Conservation (phyloP, 1,284 basidiomycete species). For the Sporisorium sorghi region DNA sequence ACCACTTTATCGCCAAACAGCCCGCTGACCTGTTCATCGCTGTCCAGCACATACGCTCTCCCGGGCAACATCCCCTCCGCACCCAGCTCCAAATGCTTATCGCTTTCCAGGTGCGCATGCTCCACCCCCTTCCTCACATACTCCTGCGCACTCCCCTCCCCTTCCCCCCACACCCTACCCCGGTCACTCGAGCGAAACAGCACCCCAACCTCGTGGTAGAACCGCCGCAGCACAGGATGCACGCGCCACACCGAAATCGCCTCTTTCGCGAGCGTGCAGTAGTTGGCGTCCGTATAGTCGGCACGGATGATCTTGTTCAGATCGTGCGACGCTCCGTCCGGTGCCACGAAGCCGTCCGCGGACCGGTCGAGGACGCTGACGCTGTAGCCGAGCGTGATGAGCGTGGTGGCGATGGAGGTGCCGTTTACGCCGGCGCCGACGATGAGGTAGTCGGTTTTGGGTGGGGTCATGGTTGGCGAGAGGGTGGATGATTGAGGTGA, state of each 20-base stretch:
- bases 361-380: conserved; percentile 75
- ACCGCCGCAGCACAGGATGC: conserved; percentile 26
- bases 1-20: conserved; percentile 14
- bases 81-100: conserved; percentile 21
- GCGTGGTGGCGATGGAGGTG: conserved; percentile 77
- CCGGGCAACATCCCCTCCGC: not conserved
- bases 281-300: conserved; percentile 71
- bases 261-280: conserved; percentile 78
- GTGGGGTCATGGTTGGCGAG: no score
- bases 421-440: conserved; percentile 89
- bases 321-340: conserved; percentile 84
- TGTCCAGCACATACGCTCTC: conserved; percentile 32
- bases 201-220: conserved; percentile 64
- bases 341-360: conserved; percentile 71
- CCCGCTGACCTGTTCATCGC: conserved; percentile 20
- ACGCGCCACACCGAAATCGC: conserved; percentile 80
- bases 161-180: conserved; percentile 5
- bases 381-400: conserved; percentile 76
- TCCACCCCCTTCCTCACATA: conserved; percentile 42
- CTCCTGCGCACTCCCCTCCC: conserved; percentile 14
- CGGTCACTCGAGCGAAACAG: conserved; percentile 46
- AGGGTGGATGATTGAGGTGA: no score
- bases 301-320: conserved; percentile 79
- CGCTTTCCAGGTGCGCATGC: conserved; percentile 26
- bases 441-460: conserved; percentile 68